Conservation (phyloP, 108 stramenopile species). For the Nannochloropsis gaditana region DNA sequence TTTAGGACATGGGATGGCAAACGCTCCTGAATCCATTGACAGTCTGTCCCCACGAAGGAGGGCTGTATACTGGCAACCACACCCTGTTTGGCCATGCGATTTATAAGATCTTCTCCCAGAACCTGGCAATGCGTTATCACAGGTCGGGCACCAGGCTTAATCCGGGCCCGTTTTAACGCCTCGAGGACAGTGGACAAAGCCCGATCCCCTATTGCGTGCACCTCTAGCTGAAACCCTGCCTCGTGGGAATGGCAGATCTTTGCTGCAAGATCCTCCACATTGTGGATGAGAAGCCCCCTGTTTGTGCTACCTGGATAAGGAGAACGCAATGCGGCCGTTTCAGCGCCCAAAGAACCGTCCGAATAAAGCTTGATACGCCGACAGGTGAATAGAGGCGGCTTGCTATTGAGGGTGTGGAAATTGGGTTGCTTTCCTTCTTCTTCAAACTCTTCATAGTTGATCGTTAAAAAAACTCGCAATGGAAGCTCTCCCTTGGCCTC, state of each 20-base stretch:
- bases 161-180: conserved; percentile 43
- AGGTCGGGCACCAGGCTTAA: conserved; percentile 33
- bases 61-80: conserved; percentile 53
- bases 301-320: conserved; percentile 39
- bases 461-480: conserved; percentile 45
- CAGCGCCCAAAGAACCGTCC: conserved; percentile 55
- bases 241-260: conserved; percentile 39
- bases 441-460: conserved; percentile 43
- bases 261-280: not conserved
- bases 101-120: conserved; percentile 41
- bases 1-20: conserved; percentile 21
- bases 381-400: conserved; percentile 29
- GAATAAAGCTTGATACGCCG: conserved; percentile 50
- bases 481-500: conserved; percentile 38
- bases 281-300: conserved; percentile 42
- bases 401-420: not conserved
- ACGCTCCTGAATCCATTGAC: conserved; percentile 38
- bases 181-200: conserved; percentile 46
- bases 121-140: conserved; percentile 57
- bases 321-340: conserved; percentile 50
- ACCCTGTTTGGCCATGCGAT: conserved; percentile 34
- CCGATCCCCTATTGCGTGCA: conserved; percentile 55
- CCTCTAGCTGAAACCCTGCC: conserved; percentile 46
- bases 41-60: conserved; percentile 55
- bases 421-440: not conserved